Evolutionary conservation across 1,139 yeast genomes (phyloP), one percentile per base, ranked within the genome.

Genomic region (Yamadazyma atmosphaerica): DNA sequence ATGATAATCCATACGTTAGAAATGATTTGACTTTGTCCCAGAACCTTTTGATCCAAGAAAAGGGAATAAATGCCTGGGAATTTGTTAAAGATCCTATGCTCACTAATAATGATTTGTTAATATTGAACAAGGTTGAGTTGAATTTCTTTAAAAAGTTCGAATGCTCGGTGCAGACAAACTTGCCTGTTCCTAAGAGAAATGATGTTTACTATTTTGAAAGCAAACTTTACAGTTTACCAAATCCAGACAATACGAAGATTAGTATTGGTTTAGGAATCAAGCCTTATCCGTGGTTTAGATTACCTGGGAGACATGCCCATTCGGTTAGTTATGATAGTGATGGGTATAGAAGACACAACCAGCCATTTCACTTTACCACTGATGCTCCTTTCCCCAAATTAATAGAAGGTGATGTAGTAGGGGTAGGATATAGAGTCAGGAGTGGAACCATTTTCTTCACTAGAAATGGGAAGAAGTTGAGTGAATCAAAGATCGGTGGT

Each of bases 31-130:
- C 78, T 37, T 67, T 60, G 41, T 74, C 72, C 36, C 86, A 71
- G 58, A 69, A 63, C 60, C 73, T 76, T 62, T 69, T 69, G 19
- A 87, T 92, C 25, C 95, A 88, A 54, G 98, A 94, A 53, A 89
- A 87, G 60, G 99, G 97, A 0, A 83, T 94, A 1, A 68, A 77
- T 21, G 98, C 98, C 0, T 92, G 95, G 94, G 95, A 88, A 54
- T 92, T 94, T 57, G 77, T 77, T 43, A 87, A 87, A 32, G 90
- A 88, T 54, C 56, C 68, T 12, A 79, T 76, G 65, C 64, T 79
- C 42, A 79, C 77, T 35, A 77, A 69, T 53, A 81, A 74, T 60
- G 85, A 76, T 51, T 61, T 84, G 15, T 54, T 77, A 43, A 84
- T 90, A 15, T 74, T 79, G 38, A 82, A 83, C 54, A 82, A 85